Conservation (phyloP, 805 yeast species). For the Maudiozyma serrabonitensis region DNA sequence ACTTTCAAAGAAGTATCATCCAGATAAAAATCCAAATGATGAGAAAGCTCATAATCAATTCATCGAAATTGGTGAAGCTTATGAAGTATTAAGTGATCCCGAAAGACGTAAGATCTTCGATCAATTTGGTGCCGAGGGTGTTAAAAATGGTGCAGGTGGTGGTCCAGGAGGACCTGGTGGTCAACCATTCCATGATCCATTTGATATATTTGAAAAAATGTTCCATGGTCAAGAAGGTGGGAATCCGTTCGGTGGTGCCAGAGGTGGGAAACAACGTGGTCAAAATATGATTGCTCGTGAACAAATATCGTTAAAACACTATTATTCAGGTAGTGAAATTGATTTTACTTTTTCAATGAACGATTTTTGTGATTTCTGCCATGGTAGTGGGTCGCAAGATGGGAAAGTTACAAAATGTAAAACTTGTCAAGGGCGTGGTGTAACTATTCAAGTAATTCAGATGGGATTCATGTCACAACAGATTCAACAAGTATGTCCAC, state of each 20-base stretch:
- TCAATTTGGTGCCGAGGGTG: slow-evolving; percentile 65
- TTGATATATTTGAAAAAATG: slow-evolving; percentile 30
- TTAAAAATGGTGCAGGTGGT: slow-evolving; percentile 46
- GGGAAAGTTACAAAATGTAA: slow-evolving; percentile 57
- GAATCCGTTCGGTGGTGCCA: slow-evolving; percentile 18
- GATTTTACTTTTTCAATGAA: slow-evolving; percentile 60
- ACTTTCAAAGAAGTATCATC: slow-evolving; percentile 79
- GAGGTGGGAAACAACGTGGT: slow-evolving; percentile 43
- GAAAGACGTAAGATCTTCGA: slow-evolving; percentile 66
- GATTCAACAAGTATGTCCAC: slow-evolving; percentile 68
- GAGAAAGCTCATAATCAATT: slow-evolving; percentile 79
- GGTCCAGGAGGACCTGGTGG: slow-evolving; percentile 32
- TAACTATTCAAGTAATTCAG: slow-evolving; percentile 54
- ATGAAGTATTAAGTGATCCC: slow-evolving; percentile 67
- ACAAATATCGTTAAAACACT: slow-evolving; percentile 50
- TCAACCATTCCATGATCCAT: slow-evolving; percentile 29
- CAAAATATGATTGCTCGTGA: slow-evolving; percentile 50
- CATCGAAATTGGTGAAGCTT: slow-evolving; percentile 88
- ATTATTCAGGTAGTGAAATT: slow-evolving; percentile 56
- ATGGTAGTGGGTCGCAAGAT: slow-evolving; percentile 81
- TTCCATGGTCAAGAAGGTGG: slow-evolving; percentile 30
- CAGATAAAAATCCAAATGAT: slow-evolving; percentile 82
- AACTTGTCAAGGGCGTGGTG: slow-evolving; percentile 70
- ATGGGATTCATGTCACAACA: slow-evolving; percentile 87
- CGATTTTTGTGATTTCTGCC: slow-evolving; percentile 66